Evolutionary conservation across 805 yeast species (phyloP), one percentile per base, ranked within the genome.

Genomic region (Starmerella floris): DNA sequence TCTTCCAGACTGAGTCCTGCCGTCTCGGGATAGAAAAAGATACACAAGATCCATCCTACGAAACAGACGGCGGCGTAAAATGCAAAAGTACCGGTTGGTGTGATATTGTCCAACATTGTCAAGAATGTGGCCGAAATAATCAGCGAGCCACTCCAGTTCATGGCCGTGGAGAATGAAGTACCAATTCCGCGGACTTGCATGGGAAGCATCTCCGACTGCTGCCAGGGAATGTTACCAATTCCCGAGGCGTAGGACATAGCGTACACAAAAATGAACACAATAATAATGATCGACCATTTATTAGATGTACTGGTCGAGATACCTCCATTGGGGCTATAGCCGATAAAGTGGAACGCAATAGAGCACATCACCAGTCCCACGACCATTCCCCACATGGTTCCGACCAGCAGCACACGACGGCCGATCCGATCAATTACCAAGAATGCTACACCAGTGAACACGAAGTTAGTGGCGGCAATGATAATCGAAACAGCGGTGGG

Each of bases 191-290:
- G 76, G 27, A 88, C 95, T 48, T 77, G 74, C 69, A 87, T 94
- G 28, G 96, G 91, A 66, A 91, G 85, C 57, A 88, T 67, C 63
- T 88, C 98, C 44, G 88, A 80, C 59, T 91, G 96, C 59, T 88
- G 95, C 98, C 98, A 88, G 43, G 97, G 96, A 42, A 84, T 91
- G 61, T 88, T 87, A 64, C 98, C 98, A 52, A 87, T 83, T 52
- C 97, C 97, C 51, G 83, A 67, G 38, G 96, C 95, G 60, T 87
- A 88, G 41, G 79, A 76, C 2, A 94, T 95, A 36, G 87, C 95
- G 58, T 69, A 91, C 32, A 76, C 60, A 50, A 88, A 83, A 83
- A 87, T 85, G 41, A 84, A 77, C 30, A 85, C 69, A 49, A 91
- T 79, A 42, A 88, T 76, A 15, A 87, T 77, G 48, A 82, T 74